These are phyloP conservation scores for Sicyos baderoa DNA, from an alignment of 306 rosid species.

Conservation along the genomic window DNA sequence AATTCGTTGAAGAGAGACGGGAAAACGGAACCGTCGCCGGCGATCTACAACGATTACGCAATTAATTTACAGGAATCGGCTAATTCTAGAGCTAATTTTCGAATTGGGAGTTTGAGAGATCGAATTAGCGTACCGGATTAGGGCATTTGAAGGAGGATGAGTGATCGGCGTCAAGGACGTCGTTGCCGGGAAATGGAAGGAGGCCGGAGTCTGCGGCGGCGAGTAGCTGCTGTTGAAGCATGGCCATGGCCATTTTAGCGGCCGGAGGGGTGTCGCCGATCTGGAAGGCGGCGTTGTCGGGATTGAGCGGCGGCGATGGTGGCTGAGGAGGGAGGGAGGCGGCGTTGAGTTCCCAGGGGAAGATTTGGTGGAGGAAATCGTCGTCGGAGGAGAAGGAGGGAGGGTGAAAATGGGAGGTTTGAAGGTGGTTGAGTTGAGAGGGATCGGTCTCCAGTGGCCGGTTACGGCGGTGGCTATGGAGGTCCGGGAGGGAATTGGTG, in stretches of 20 bases:
- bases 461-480: slow-evolving; percentile 23
- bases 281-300: slow-evolving; percentile 28
- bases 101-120: neutral
- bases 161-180: slow-evolving; percentile 27
- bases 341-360: slow-evolving; percentile 38
- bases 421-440: slow-evolving; percentile 24
- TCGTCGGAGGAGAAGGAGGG: slow-evolving; percentile 38
- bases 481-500: slow-evolving; percentile 39
- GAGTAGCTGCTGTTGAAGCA: slow-evolving; percentile 52
- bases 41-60: slow-evolving; percentile 21
- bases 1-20: slow-evolving; percentile 48
- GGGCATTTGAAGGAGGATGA: slow-evolving; percentile 41
- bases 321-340: slow-evolving; percentile 16
- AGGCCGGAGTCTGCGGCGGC: slow-evolving; percentile 27
- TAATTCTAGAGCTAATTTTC: neutral
- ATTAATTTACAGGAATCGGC: neutral
- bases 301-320: slow-evolving; percentile 3
- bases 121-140: slow-evolving; percentile 23
- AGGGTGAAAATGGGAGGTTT: slow-evolving; percentile 25
- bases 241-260: slow-evolving; percentile 26
- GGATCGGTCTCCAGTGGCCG: slow-evolving; percentile 26
- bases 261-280: slow-evolving; percentile 26
- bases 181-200: slow-evolving; percentile 35
- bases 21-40: slow-evolving; percentile 30
- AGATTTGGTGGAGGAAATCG: slow-evolving; percentile 55